Evolutionary conservation across 768 basidiomycete species (phyloP).

Genomic region (Pisolithus marmoratus): DNA sequence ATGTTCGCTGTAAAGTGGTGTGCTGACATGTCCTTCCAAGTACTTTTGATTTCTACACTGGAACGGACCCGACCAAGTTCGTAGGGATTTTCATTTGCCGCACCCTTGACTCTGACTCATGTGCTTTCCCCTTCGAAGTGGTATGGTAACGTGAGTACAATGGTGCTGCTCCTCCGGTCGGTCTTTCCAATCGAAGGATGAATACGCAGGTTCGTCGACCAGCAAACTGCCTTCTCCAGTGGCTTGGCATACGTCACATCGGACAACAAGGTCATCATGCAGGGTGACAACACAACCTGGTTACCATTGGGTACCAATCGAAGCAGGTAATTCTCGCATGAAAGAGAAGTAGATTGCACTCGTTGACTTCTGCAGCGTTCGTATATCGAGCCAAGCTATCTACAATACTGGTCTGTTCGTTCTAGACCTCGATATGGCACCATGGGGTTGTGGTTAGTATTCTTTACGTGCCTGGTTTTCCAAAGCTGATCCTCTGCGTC

Average conservation of each 20-base stretch:
- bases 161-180: not conserved
- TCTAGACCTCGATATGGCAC: conserved; percentile 76
- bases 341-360: not conserved
- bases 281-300: conserved; percentile 62
- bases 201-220: conserved; percentile 54
- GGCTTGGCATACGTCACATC: conserved; percentile 53
- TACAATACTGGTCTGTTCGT: conserved; percentile 82
- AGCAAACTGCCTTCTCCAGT: conserved; percentile 43
- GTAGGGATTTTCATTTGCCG: conserved; percentile 6
- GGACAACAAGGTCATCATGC: conserved; percentile 65
- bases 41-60: conserved; percentile 54
- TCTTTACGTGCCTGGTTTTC: not conserved
- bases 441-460: conserved; percentile 75
- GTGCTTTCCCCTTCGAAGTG: conserved; percentile 36
- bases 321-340: conserved; percentile 42
- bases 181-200: conserved; percentile 1
- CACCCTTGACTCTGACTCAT: conserved; percentile 9
- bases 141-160: conserved; percentile 59
- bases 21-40: conserved; percentile 29
- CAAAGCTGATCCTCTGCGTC: not conserved
- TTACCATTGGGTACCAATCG: conserved; percentile 50
- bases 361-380: conserved; percentile 45
- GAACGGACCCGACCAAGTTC: conserved; percentile 60
- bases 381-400: conserved; percentile 57
- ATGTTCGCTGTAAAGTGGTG: not conserved